Evolutionary conservation across 2,329 filamentous ascomycete genomes (phyloP), one percentile per base, ranked within the genome.

Genomic region (Fusarium albidum): DNA sequence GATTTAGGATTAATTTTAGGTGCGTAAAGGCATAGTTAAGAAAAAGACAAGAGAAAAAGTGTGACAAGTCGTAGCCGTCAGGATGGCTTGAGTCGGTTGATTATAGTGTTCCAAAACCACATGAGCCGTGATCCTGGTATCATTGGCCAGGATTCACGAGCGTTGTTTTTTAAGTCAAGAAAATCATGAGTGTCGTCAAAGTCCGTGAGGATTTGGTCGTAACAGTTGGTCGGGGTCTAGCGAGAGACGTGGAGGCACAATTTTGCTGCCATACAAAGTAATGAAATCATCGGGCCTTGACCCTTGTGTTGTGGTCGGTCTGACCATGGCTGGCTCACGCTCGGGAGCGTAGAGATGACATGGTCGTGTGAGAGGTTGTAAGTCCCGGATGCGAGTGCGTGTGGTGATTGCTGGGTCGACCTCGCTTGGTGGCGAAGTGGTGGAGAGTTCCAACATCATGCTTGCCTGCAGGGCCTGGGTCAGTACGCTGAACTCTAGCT

Each of bases 391-490:
- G 66, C 11, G 71, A 66, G 55, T 78, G 75, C 21, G 68, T 57
- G 28, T 71, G 68, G 28, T 55, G 76, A 64, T 48, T 77, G 64
- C 48, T 44, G 17, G 52, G 75, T 29, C 79, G 78, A 31, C 77
- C 73, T 61, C 76, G 77, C 69, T 78, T 80, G n/a, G n/a, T 41
- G 75, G 69, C n/a, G 40, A 75, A 73, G 53, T 76, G 77, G 52
- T 80, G 76, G 43, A 89, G 71, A 48, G 79, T 84, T 48, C 84
- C 82, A 41, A 92, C 89, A 70, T 92, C 88, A 67, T 92, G 89
- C 77, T 90, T 91, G 63, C 88, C 87, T 90, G 42, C 2, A 18
- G 11, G 37, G 27, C 18, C 8, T 39, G 33, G n/a, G 43, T 60
- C 62, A 73, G 66, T 70, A 49, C 70, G 32, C 65, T 5, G 12